phyloP scores from a whole-genome alignment of 2,329 filamentous ascomycete genomes.

The Neofusicoccum parvum region DNA sequence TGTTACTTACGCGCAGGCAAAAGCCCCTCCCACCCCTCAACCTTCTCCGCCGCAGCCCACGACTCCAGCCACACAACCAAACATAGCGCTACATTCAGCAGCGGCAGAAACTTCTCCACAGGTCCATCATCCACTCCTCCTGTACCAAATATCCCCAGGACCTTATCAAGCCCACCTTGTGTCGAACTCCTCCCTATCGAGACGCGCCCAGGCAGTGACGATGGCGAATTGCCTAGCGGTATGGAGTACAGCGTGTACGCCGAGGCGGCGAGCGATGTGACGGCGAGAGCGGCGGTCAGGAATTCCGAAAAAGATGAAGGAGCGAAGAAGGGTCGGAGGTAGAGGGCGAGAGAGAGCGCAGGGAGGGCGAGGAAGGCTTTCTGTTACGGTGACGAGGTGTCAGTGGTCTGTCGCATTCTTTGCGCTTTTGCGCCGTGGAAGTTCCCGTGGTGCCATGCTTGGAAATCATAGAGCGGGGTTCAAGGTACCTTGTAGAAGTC shows the following conservation, averaged over 20 bases:
- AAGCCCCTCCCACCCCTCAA: constrained; percentile 36
- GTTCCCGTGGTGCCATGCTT: background rate
- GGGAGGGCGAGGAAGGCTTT: constrained; percentile 62
- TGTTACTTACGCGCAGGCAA: constrained; percentile 34
- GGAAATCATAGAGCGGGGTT: constrained; percentile 21
- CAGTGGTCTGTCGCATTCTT: constrained; percentile 48
- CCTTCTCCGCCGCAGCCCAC: constrained; percentile 30
- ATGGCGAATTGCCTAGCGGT: constrained; percentile 48
- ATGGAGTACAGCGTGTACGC: constrained; percentile 62
- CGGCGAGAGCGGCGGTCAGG: constrained; percentile 57
- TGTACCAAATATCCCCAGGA: background rate
- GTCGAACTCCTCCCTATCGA: constrained; percentile 21
- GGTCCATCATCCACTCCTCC: constrained; percentile 42
- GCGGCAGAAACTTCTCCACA: constrained; percentile 60
- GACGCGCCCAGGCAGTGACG: constrained; percentile 28
- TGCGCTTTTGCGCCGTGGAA: constrained; percentile 30
- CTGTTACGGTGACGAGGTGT: constrained; percentile 25
- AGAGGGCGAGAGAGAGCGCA: constrained; percentile 57
- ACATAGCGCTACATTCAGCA: constrained; percentile 60
- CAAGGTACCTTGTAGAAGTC: constrained; percentile 35
- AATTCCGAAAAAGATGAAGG: constrained; percentile 39
- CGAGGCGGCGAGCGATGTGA: constrained; percentile 66
- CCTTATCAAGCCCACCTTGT: background rate
- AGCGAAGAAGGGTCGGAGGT: constrained; percentile 53
- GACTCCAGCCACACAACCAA: constrained; percentile 47